Evolutionary conservation across 1,139 yeast species (phyloP).

Genomic region (Diutina ranongensis): DNA sequence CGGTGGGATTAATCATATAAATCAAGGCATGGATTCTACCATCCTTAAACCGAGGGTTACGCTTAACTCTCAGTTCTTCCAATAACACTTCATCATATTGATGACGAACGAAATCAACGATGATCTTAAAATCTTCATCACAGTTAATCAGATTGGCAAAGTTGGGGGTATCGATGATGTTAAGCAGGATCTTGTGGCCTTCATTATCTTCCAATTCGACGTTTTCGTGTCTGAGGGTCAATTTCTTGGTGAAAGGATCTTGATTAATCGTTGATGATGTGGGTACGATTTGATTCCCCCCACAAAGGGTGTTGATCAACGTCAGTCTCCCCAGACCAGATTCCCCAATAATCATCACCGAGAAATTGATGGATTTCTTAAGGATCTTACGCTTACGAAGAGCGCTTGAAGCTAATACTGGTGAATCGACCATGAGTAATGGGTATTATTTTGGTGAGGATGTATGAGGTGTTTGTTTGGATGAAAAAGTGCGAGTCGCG

Average conservation of each 20-base stretch:
- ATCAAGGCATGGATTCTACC: conserved; percentile 12
- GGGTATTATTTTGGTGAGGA: not conserved
- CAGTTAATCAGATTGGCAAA: conserved; percentile 55
- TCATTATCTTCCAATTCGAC: conserved; percentile 41
- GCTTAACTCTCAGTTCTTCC: conserved; percentile 12
- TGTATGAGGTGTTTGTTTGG: conserved; percentile 1
- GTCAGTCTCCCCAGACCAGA: conserved; percentile 54
- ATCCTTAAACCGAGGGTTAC: conserved; percentile 15
- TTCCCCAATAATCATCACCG: conserved; percentile 49
- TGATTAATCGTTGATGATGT: conserved; percentile 23
- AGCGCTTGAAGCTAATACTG: conserved; percentile 10
- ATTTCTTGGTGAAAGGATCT: conserved; percentile 31
- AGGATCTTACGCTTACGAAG: conserved; percentile 49
- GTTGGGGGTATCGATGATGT: conserved; percentile 42
- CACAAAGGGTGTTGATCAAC: conserved; percentile 62
- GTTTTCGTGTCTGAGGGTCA: conserved; percentile 36
- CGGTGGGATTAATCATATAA: conserved; percentile 12
- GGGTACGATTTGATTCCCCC: conserved; percentile 43
- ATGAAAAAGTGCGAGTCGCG: conserved; percentile 2
- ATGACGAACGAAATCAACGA: conserved; percentile 12
- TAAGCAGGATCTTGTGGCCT: conserved; percentile 36
- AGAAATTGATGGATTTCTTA: conserved; percentile 42
- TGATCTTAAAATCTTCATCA: conserved; percentile 11
- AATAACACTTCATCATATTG: conserved; percentile 12
- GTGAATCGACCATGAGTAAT: conserved; percentile 1